phyloP scores from a whole-genome alignment of 2,329 filamentous ascomycete genomes.

The Albophoma yamanashiensis region DNA sequence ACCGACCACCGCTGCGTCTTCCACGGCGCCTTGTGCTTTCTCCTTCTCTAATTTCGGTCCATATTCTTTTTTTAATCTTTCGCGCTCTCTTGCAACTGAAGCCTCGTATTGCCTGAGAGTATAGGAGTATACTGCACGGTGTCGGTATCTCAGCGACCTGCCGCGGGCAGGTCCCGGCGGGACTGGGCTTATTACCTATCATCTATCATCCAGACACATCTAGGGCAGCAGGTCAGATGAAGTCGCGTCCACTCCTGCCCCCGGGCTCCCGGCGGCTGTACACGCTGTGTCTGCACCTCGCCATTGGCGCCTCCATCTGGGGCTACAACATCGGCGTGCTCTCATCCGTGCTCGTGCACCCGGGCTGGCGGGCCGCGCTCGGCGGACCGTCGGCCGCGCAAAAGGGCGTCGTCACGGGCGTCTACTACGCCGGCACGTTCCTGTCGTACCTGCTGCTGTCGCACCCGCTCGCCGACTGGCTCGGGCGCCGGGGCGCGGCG shows the following conservation, averaged over 20 bases:
- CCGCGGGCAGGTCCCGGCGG: neutral
- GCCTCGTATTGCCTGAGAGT: neutral
- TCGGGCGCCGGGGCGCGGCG: slow-evolving; percentile 41
- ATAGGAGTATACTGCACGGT: neutral
- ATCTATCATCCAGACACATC: neutral
- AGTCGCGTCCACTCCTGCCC: neutral
- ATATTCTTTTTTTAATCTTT: no score
- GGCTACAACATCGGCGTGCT: slow-evolving; percentile 50
- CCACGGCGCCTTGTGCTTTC: neutral
- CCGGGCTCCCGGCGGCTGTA: slow-evolving; percentile 26
- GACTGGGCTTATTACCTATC: neutral
- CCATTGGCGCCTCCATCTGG: slow-evolving; percentile 45
- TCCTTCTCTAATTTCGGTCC: no score
- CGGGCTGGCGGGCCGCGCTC: slow-evolving; percentile 38
- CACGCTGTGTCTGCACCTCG: slow-evolving; percentile 38
- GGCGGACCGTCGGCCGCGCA: slow-evolving; percentile 30
- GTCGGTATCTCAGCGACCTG: neutral
- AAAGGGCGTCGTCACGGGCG: slow-evolving; percentile 41
- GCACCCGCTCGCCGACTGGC: slow-evolving; percentile 36
- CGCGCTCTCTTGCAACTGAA: neutral
- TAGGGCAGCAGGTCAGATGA: neutral
- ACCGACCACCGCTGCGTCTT: neutral
- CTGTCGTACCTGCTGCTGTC: slow-evolving; percentile 43
- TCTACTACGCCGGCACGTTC: slow-evolving; percentile 49
- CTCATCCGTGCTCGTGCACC: slow-evolving; percentile 44